A percentile compares a stretch with the other conserved stretches of the same genome.
Evolutionary conservation across 306 rosid genomes (phyloP).

Genomic region (Corylus avellana): DNA sequence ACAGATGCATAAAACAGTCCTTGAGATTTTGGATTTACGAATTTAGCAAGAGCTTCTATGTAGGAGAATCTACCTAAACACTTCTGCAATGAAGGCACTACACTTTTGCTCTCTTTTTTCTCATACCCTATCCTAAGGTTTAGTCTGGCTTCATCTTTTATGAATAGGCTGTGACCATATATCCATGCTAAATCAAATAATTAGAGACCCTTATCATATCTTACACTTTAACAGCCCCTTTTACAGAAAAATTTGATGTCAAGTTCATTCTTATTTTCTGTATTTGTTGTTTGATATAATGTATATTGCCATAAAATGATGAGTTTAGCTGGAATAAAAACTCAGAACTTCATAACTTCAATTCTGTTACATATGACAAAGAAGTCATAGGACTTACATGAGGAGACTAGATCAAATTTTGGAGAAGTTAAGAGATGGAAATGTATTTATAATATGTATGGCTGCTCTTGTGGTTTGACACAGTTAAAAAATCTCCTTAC

Average conservation of each 20-base stretch:
- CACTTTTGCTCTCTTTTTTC: neutral
- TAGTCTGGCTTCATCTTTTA: neutral
- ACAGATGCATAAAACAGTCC: neutral
- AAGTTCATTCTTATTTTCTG: neutral
- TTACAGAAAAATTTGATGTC: neutral
- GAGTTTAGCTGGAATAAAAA: neutral
- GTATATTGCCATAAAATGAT: neutral
- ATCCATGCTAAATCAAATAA: neutral
- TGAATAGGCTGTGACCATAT: neutral
- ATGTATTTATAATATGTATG: neutral
- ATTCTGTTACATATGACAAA: neutral
- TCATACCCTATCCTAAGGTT: neutral
- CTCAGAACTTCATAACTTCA: neutral
- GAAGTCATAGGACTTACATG: neutral
- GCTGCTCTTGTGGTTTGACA: conserved; percentile 5
- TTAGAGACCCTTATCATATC: neutral
- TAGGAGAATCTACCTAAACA: neutral
- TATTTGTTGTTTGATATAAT: neutral
- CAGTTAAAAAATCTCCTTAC: neutral
- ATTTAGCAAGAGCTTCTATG: too few species aligned
- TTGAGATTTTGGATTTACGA: neutral
- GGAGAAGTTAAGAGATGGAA: neutral
- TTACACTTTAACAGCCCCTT: neutral
- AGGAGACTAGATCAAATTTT: neutral
- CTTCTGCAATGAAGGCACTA: neutral